Conservation (phyloP, 345 rosid species). For the Firmiana major region DNA sequence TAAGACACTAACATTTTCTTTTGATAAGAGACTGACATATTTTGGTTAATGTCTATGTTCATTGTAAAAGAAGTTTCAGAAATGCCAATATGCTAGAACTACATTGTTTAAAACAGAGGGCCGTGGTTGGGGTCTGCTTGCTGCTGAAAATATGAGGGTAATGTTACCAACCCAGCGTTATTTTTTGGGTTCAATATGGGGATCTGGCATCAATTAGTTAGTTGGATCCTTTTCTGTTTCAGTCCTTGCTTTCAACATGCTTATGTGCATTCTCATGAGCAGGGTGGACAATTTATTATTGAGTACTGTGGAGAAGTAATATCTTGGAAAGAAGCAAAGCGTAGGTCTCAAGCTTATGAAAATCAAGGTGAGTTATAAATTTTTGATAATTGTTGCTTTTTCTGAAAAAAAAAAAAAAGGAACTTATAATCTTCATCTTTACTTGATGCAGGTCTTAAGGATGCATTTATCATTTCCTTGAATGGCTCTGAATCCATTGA, state of each 20-base stretch:
- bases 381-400: not conserved
- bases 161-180: not conserved
- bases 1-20: not conserved
- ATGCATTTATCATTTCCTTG: constrained; percentile 88
- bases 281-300: constrained; percentile 84
- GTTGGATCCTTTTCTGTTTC: not conserved
- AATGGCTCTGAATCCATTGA: constrained; percentile 82
- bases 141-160: constrained; percentile 82
- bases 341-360: constrained; percentile 80
- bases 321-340: constrained; percentile 88
- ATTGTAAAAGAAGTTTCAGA: constrained; percentile 65
- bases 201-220: not conserved
- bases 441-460: constrained; percentile 66
- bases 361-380: constrained; percentile 44
- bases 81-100: constrained; percentile 72
- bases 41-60: not conserved
- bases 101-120: constrained; percentile 71
- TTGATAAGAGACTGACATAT: constrained; percentile 1
- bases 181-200: not conserved
- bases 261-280: constrained; percentile 19
- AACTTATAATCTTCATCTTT: constrained; percentile 5
- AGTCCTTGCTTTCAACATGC: not conserved
- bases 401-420: not conserved
- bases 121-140: constrained; percentile 90
- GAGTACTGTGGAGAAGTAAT: constrained; percentile 99